phyloP scores from a whole-genome alignment of 768 basidiomycete species.

The Pleurotus platypus region DNA sequence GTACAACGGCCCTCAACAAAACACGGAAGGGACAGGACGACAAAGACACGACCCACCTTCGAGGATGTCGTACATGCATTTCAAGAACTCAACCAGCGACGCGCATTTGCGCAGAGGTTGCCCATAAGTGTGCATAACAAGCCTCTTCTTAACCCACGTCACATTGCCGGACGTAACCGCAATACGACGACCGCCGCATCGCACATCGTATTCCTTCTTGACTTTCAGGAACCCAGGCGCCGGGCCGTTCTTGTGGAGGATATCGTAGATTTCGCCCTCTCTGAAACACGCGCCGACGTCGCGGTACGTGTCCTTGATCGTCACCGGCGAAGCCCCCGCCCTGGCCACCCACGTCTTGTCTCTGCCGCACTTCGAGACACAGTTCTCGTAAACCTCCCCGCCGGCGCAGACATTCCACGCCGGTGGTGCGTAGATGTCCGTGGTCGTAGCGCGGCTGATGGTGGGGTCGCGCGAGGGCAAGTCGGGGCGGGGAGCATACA shows the following conservation, averaged over 20 bases:
- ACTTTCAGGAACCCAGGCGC: neutral
- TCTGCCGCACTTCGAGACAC: slow-evolving; percentile 2
- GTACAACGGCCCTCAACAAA: neutral
- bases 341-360: slow-evolving; percentile 7
- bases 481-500: slow-evolving; percentile 5
- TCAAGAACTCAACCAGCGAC: neutral
- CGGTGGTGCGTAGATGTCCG: neutral
- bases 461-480: neutral
- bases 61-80: slow-evolving; percentile 4
- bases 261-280: slow-evolving; percentile 7
- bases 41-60: neutral
- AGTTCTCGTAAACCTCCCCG: neutral
- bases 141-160: neutral
- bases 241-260: neutral
- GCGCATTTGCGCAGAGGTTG: neutral
- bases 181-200: neutral
- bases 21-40: neutral
- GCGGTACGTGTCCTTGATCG: slow-evolving; percentile 6
- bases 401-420: slow-evolving; percentile 6
- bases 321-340: neutral
- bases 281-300: neutral
- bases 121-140: neutral
- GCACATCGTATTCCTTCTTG: too few relatives aligned
- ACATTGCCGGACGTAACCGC: neutral
- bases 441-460: slow-evolving; percentile 3